These are phyloP conservation scores for Musa balbisiana DNA, from an alignment of 202 grass and related monocot species.

Conservation along the genomic window DNA sequence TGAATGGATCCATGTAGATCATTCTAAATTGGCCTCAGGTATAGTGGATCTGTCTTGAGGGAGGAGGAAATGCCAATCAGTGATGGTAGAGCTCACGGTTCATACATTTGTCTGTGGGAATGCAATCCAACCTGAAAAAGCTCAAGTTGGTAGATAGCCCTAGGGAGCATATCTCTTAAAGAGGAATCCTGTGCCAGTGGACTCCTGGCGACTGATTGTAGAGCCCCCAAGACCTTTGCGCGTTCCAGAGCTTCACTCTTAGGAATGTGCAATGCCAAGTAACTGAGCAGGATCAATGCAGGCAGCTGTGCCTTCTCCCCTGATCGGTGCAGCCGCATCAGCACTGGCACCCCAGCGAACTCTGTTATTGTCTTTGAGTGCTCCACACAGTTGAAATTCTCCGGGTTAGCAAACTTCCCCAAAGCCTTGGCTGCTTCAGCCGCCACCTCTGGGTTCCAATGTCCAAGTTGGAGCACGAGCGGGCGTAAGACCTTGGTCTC, in stretches of 20 bases:
- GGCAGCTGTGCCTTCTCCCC: slow-evolving; percentile 23
- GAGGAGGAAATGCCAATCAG: background rate
- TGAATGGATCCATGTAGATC: background rate
- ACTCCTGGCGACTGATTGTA: slow-evolving; percentile 4
- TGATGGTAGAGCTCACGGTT: background rate
- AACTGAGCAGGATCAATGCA: slow-evolving; percentile 10
- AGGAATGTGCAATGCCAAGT: slow-evolving; percentile 15
- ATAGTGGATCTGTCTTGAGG: background rate
- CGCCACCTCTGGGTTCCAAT: slow-evolving; percentile 21
- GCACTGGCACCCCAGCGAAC: background rate
- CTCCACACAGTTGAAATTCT: slow-evolving; percentile 14
- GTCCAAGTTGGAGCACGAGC: slow-evolving; percentile 1
- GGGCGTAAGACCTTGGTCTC: slow-evolving; percentile 9
- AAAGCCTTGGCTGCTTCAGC: slow-evolving; percentile 5
- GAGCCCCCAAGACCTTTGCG: slow-evolving; percentile 8
- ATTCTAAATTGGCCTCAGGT: background rate
- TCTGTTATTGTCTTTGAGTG: slow-evolving; percentile 14
- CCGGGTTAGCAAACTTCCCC: slow-evolving; percentile 14
- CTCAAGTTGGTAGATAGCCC: slow-evolving; percentile 23
- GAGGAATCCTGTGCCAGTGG: slow-evolving; percentile 11
- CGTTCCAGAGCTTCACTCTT: slow-evolving; percentile 22
- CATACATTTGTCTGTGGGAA: background rate
- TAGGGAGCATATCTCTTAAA: slow-evolving; percentile 13
- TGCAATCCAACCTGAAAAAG: slow-evolving; percentile 17
- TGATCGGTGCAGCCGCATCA: slow-evolving; percentile 15